phyloP scores from a whole-genome alignment of 2,329 filamentous ascomycete species.

The Zymoseptoria tritici region DNA sequence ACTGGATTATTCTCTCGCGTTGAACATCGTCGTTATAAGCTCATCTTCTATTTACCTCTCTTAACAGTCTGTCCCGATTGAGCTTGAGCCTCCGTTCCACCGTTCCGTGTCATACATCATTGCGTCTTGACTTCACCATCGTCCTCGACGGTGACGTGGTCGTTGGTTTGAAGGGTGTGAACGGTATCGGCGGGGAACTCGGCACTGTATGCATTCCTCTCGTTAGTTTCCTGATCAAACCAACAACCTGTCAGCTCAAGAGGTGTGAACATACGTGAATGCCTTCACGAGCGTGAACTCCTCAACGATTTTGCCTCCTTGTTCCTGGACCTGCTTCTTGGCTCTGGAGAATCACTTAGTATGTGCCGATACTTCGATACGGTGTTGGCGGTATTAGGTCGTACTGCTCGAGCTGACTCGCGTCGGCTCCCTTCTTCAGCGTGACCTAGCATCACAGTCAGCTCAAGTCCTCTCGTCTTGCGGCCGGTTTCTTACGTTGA shows the following conservation, averaged over 20 bases:
- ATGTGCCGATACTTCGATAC: not conserved
- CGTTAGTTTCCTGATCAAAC: not conserved
- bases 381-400: slow-evolving; percentile 18
- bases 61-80: not conserved
- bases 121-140: slow-evolving; percentile 66
- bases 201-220: slow-evolving; percentile 48
- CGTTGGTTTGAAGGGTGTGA: slow-evolving; percentile 56
- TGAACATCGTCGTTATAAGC: not conserved
- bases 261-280: slow-evolving; percentile 63
- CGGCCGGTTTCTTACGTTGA: slow-evolving; percentile 21
- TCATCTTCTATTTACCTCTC: not conserved
- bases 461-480: not conserved
- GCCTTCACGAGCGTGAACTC: slow-evolving; percentile 86
- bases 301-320: slow-evolving; percentile 77
- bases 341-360: slow-evolving; percentile 44
- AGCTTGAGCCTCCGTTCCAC: not conserved
- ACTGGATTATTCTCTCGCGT: not conserved
- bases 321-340: slow-evolving; percentile 64
- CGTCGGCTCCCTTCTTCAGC: slow-evolving; percentile 59
- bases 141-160: slow-evolving; percentile 70
- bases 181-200: slow-evolving; percentile 62
- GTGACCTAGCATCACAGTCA: slow-evolving; percentile 57
- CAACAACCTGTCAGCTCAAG: not conserved
- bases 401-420: slow-evolving; percentile 61
- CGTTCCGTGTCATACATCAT: slow-evolving; percentile 33